A percentile compares a stretch with the other conserved stretches of the same genome.
Conservation (phyloP, 441 rosid genomes). For the Pelargonium cotyledonis region DNA sequence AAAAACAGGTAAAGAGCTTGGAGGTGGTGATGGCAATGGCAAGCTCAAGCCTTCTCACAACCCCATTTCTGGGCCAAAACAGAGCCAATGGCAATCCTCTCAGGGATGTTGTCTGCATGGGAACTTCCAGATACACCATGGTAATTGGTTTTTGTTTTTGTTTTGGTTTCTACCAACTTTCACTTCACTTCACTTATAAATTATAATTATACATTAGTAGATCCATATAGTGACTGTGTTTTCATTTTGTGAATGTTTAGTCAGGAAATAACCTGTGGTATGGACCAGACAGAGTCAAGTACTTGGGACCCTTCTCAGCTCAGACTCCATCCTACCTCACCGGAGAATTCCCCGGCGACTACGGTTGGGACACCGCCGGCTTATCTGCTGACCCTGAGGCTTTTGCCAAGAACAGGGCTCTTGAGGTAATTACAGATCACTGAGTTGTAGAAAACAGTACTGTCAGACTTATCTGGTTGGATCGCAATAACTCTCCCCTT, state of each 20-base stretch:
- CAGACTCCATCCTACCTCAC: conserved; percentile 4
- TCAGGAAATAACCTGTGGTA: background rate
- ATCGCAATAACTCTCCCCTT: no score
- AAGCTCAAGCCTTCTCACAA: background rate
- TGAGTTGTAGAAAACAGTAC: no score
- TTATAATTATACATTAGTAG: no score
- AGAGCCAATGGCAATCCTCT: background rate
- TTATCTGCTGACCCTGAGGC: background rate
- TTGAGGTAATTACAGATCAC: background rate
- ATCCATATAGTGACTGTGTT: no score
- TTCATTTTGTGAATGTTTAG: background rate
- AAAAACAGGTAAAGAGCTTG: background rate
- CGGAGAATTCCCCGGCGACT: conserved; percentile 7
- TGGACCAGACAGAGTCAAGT: conserved; percentile 6
- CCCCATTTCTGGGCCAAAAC: background rate
- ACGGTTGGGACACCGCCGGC: conserved; percentile 2
- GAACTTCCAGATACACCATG: no score
- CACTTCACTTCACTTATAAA: no score
- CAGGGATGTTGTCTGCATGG: conserved; percentile 1
- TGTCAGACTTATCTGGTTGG: no score
- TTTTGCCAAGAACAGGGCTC: conserved; percentile 6
- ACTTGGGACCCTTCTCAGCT: conserved; percentile 6
- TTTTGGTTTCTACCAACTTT: no score
- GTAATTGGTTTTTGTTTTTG: no score
- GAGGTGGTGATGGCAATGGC: background rate